Evolutionary conservation across 768 basidiomycete genomes (phyloP).

Genomic region (Tulasnella sp.): DNA sequence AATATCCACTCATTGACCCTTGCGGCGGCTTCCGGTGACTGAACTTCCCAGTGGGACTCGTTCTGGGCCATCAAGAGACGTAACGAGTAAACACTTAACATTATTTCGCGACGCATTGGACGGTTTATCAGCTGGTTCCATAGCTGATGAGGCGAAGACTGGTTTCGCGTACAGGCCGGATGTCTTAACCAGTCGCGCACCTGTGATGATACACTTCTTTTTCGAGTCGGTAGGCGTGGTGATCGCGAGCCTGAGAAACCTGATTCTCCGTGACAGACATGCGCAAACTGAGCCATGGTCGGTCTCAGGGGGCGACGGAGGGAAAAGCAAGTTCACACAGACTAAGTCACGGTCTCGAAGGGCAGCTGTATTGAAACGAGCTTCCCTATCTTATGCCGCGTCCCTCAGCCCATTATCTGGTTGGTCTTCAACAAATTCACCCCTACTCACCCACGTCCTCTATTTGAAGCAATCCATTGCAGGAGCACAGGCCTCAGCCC

Average conservation of each 20-base stretch:
- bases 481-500: neutral
- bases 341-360: too few species aligned
- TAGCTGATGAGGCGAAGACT: too few species aligned
- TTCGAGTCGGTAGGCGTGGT: neutral
- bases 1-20: neutral
- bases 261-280: neutral
- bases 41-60: neutral
- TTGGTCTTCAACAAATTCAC: too few species aligned
- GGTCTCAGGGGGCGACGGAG: neutral
- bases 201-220: neutral
- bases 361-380: too few species aligned
- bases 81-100: neutral
- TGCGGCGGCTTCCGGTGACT: neutral
- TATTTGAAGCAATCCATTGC: neutral
- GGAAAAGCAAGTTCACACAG: neutral
- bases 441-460: too few species aligned
- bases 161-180: neutral
- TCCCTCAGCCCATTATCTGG: neutral
- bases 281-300: neutral
- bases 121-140: too few species aligned
- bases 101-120: neutral
- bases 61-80: neutral
- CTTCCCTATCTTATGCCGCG: neutral
- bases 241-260: neutral
- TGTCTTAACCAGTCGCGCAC: neutral